Conservation (phyloP, 2,329 filamentous ascomycete species). For the Aspergillus fumigatiaffinis region DNA sequence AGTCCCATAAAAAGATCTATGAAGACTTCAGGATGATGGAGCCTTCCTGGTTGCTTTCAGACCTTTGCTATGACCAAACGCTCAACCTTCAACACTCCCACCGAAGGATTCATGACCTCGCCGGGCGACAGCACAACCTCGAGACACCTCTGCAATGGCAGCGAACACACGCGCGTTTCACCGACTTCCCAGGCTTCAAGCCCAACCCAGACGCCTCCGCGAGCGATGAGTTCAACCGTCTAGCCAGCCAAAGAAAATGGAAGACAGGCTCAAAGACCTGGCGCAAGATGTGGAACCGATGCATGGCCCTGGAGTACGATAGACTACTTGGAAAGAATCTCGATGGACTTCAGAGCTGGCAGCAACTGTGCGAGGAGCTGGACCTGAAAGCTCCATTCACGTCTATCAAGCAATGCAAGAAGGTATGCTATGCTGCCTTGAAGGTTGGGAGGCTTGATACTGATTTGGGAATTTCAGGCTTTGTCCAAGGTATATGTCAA, state of each 20-base stretch:
- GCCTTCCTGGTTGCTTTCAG: too few relatives aligned
- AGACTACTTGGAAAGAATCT: constrained; percentile 8
- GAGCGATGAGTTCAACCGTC: constrained; percentile 16
- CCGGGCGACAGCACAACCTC: background rate
- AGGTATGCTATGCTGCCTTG: constrained; percentile 12
- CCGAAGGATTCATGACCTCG: background rate
- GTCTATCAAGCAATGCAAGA: constrained; percentile 26
- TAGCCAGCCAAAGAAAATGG: constrained; percentile 20
- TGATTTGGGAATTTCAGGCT: constrained; percentile 9
- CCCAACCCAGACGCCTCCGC: constrained; percentile 10
- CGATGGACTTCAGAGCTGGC: constrained; percentile 18
- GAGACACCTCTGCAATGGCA: background rate
- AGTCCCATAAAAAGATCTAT: too few relatives aligned
- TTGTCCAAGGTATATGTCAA: constrained; percentile 24
- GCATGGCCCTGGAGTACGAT: constrained; percentile 19
- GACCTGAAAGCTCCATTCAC: constrained; percentile 7
- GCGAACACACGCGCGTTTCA: constrained; percentile 4
- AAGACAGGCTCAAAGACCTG: constrained; percentile 16
- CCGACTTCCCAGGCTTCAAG: constrained; percentile 13
- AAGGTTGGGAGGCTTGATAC: background rate
- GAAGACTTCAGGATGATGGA: too few relatives aligned
- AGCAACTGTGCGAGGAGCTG: constrained; percentile 22
- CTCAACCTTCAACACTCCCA: background rate
- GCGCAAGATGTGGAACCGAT: constrained; percentile 19
- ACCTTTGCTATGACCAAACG: background rate